Base-by-base conservation (phyloP, 1,284 basidiomycete species). In the Rhodotorula sp. region DNA sequence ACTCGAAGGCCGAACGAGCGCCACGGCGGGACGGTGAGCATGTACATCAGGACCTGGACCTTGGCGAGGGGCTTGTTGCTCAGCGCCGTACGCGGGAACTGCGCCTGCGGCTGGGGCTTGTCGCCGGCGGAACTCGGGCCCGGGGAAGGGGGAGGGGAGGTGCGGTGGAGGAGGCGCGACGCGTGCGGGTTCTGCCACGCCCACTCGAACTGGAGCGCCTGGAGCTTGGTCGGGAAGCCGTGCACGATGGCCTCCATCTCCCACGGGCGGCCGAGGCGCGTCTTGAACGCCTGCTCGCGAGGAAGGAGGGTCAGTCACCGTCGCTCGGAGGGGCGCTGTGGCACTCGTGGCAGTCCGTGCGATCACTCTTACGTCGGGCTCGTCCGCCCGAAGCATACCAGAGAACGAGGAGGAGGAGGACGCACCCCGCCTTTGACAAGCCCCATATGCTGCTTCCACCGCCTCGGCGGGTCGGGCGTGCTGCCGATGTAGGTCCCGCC, bases 161-260 rank as follows among this genome's bases (percentile, higher is more conserved):
- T 21, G 12, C 48, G 36, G 39, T 80, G 80, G 32, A 85, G 78
- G 73, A 84, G 84, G 4, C 85, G 79, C 0, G 84, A 84, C 0
- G 83, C 71, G 66, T 85, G 81, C 15, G 86, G 86, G 70, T 93
- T 89, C 79, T 94, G 91, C 92, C 92, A 95, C 27, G 92, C 92
- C 91, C 92, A 94, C 82, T 95, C 92, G 78, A 94, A 94, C 60
- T 81, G 73, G 6, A 94, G 84, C 1, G 93, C 92, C 0, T 91
- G 87, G 34, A 94, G 84, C 80, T 89, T 90, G 69, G 90, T 92
- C 0, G 92, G 91, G 79, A 96, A 95, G 10, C 92, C 92, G 79
- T 91, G 86, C 0, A 95, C 91, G 64, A 94, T 89, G 86, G 92
- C 88, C 71, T 92, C 90, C 90, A 94, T 94, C 55, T 89, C 87